A percentile compares a stretch with the other conserved stretches of the same genome.
Evolutionary conservation across 108 stramenopile genomes (phyloP).

Genomic region (Skeletonema costatum): DNA sequence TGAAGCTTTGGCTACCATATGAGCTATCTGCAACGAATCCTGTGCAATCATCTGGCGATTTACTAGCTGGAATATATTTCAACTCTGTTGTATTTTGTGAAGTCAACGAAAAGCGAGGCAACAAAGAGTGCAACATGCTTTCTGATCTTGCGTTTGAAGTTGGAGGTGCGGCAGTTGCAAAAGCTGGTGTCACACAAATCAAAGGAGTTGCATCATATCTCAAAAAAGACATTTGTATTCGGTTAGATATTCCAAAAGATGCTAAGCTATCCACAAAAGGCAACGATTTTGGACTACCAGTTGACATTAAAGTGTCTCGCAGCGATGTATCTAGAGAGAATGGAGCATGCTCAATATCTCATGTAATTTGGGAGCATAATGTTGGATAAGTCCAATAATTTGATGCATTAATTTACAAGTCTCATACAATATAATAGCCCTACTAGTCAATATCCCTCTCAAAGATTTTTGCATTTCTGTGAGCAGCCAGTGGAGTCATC

Average conservation of each 20-base stretch:
- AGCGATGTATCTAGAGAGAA: conserved; percentile 54
- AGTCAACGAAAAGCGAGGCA: conserved; percentile 81
- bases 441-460: not conserved
- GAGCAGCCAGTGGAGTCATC: not conserved
- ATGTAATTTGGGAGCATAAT: conserved; percentile 82
- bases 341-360: conserved; percentile 87
- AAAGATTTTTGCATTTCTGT: not conserved
- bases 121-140: conserved; percentile 73
- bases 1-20: conserved; percentile 77
- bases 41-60: conserved; percentile 13
- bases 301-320: conserved; percentile 40
- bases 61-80: conserved; percentile 64
- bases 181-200: conserved; percentile 31
- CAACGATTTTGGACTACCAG: conserved; percentile 40
- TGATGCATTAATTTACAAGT: not conserved
- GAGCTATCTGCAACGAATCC: conserved; percentile 30
- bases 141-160: conserved; percentile 63
- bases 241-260: conserved; percentile 61
- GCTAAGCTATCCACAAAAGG: conserved; percentile 56
- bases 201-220: conserved; percentile 80
- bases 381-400: not conserved
- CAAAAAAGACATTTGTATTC: conserved; percentile 78
- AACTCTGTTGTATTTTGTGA: conserved; percentile 78
- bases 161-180: conserved; percentile 52
- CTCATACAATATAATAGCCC: not conserved